Evolutionary conservation across 371 early-diverging fungal species (phyloP), one percentile per base, ranked within the genome.

Genomic region (Smittium mucronatum): DNA sequence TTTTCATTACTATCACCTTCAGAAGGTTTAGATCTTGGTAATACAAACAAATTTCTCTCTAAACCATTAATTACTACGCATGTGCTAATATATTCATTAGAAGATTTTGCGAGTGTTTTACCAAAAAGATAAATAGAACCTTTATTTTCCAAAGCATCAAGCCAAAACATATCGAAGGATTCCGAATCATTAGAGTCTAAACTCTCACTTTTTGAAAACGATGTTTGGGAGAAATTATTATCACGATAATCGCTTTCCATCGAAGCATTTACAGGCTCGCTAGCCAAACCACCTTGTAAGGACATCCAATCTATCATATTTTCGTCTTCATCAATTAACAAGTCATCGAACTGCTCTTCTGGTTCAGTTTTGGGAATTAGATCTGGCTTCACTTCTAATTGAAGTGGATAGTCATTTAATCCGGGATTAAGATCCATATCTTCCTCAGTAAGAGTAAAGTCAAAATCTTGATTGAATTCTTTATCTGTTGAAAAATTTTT

Each of bases 101-200:
- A 35, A 17, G 59, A 11, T 0, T 36, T 58, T 28, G 59, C 47
- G 57, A 70, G 30, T 74, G 89, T 91, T 81, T 97, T 98, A 71
- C 95, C 97, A 83, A 98, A 91, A 2, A 97, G 69, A 67, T 94
- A 97, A 0, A 98, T 84, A 1, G 78, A 74, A 0, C 95, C 95
- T 71, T 82, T 81, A 36, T 84, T 84, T 73, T 98, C 97, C 72
- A 81, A 85, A 2, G 93, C 94, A 81, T 98, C 98, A 67, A 95
- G 81, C 96, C 95, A 98, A 80, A 85, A 94, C 79, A 98, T 32
- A 36, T 68, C 34, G 17, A 34, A 34, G 34, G 28, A 2, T 30
- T 29, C 63, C 36, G 28, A 8, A 17, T 35, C 2, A 57, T 21
- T 58, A 31, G 59, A 34, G 36, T 25, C 33, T 1, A 73, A 28